Evolutionary conservation across 192 early-diverging fungal genomes (phyloP).

Genomic region (Backusella parvicylindrica): DNA sequence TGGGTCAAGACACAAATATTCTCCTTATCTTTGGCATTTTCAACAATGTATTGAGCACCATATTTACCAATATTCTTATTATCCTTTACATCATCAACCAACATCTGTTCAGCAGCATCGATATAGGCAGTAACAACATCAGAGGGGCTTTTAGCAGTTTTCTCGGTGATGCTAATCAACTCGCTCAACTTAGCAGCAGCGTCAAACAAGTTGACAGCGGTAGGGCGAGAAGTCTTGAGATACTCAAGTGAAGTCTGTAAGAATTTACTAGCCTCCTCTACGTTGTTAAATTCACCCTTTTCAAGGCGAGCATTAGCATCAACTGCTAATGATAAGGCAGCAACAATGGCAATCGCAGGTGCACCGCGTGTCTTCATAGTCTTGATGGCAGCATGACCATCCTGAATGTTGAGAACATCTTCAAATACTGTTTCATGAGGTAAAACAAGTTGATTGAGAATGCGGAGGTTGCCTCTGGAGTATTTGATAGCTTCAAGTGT

Average conservation of each 20-base stretch:
- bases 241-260: conserved; percentile 65
- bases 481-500: conserved; percentile 57
- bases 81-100: conserved; percentile 80
- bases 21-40: conserved; percentile 35
- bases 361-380: conserved; percentile 93
- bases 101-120: conserved; percentile 74
- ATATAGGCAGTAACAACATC: conserved; percentile 65
- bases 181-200: conserved; percentile 57
- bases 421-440: conserved; percentile 84
- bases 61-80: conserved; percentile 81
- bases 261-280: conserved; percentile 43
- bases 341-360: conserved; percentile 97
- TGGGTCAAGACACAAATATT: conserved; percentile 81
- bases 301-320: conserved; percentile 48
- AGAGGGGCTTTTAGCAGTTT: conserved; percentile 24
- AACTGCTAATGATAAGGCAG: conserved; percentile 84
- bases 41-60: conserved; percentile 76
- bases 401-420: conserved; percentile 50
- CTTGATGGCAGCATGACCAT: conserved; percentile 86
- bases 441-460: conserved; percentile 90
- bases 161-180: conserved; percentile 30
- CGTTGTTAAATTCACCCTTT: conserved; percentile 24
- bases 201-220: conserved; percentile 96
- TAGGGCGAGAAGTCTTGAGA: conserved; percentile 88
- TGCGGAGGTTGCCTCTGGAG: conserved; percentile 53